Conservation (phyloP, 2,329 filamentous ascomycete genomes). For the Penicillium aurantiogriseum region DNA sequence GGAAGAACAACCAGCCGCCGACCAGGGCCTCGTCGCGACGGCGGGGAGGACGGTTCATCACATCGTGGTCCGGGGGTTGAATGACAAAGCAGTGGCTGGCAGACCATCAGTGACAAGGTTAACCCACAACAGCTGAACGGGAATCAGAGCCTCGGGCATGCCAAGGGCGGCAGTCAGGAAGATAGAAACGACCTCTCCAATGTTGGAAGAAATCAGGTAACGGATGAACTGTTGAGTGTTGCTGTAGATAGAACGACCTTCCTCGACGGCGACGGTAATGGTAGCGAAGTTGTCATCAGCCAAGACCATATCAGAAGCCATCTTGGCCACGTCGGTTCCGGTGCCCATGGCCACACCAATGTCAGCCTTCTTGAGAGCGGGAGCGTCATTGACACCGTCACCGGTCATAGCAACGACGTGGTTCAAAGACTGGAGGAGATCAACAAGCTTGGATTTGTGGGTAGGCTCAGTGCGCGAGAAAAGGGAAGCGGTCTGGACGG, state of each 20-base stretch:
- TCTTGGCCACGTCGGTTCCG: slow-evolving; percentile 92
- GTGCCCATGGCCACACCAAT: slow-evolving; percentile 99
- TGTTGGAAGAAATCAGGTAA: slow-evolving; percentile 98
- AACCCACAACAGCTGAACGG: slow-evolving; percentile 97
- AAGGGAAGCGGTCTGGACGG: slow-evolving; percentile 79
- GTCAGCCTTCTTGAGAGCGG: slow-evolving; percentile 95
- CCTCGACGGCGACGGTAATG: slow-evolving; percentile 92
- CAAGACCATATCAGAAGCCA: slow-evolving; percentile 97
- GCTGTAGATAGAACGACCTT: slow-evolving; percentile 98
- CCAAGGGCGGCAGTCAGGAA: slow-evolving; percentile 94
- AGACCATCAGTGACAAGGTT: slow-evolving; percentile 97
- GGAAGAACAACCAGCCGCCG: slow-evolving; percentile 93
- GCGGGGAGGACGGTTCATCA: slow-evolving; percentile 89
- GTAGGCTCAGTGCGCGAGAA: slow-evolving; percentile 95
- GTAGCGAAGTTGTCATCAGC: slow-evolving; percentile 99
- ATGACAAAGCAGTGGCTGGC: slow-evolving; percentile 90
- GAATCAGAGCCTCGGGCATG: slow-evolving; percentile 96
- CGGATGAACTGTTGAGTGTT: slow-evolving; percentile 99
- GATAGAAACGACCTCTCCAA: slow-evolving; percentile 97
- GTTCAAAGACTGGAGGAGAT: slow-evolving; percentile 86
- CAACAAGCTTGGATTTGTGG: slow-evolving; percentile 97
- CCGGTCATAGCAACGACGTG: slow-evolving; percentile 99
- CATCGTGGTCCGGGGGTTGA: slow-evolving; percentile 99
- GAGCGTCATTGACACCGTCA: slow-evolving; percentile 97
- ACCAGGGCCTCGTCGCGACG: slow-evolving; percentile 93